A percentile compares a stretch with the other conserved stretches of the same genome.
phyloP scores from a whole-genome alignment of 208 protist genomes.

The Crithidia fasciculata region DNA sequence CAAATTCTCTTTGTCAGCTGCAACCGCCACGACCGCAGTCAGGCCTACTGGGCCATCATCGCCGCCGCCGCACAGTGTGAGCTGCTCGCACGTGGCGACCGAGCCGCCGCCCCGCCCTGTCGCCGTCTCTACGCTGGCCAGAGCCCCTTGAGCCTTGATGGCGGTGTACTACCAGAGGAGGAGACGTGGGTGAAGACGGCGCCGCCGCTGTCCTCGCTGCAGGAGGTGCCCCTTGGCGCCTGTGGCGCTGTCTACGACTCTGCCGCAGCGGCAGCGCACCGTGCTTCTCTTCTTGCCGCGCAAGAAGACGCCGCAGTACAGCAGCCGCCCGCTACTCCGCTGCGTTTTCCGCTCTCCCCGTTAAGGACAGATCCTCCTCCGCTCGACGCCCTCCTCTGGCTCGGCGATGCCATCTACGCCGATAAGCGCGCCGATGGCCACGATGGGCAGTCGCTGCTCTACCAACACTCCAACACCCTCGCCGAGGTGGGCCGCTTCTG shows the following conservation, averaged over 20 bases:
- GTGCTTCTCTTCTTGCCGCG: not conserved
- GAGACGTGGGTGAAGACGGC: conserved; percentile 3
- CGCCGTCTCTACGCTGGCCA: conserved; percentile 35
- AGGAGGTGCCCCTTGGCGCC: conserved; percentile 25
- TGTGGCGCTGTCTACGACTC: conserved; percentile 37
- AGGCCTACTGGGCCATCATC: conserved; percentile 74
- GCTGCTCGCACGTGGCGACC: conserved; percentile 22
- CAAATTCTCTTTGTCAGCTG: conserved; percentile 83
- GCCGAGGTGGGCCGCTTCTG: conserved; percentile 62
- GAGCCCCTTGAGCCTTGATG: conserved; percentile 20
- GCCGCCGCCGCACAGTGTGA: conserved; percentile 51
- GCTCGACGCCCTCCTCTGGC: conserved; percentile 77
- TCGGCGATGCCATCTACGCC: conserved; percentile 87
- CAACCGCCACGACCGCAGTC: conserved; percentile 69
- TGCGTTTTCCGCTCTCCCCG: conserved; percentile 10
- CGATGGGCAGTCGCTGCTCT: conserved; percentile 29
- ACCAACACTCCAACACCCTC: conserved; percentile 36
- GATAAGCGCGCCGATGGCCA: conserved; percentile 54
- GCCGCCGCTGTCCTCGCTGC: conserved; percentile 4
- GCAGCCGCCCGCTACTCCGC: not conserved
- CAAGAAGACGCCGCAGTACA: not conserved
- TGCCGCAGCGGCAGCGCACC: conserved; percentile 10
- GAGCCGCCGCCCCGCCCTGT: conserved; percentile 28
- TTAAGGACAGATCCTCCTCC: conserved; percentile 10
- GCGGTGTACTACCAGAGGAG: conserved; percentile 8